These are phyloP conservation scores for Tylopilus sp. DNA, from an alignment of 1,284 basidiomycete genomes.

Conservation along the genomic window DNA sequence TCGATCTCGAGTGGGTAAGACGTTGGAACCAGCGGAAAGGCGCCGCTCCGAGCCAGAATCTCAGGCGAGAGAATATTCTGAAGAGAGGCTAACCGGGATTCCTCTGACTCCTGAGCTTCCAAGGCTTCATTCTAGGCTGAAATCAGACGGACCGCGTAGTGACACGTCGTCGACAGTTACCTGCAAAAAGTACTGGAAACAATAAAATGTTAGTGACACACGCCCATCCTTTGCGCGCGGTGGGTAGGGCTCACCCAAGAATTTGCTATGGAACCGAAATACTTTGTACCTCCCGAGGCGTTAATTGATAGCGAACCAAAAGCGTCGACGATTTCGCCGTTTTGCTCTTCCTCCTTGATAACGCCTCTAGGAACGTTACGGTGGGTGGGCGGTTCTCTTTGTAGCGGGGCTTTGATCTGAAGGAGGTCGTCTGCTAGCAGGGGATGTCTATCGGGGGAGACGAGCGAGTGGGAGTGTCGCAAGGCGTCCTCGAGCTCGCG, in stretches of 20 bases:
- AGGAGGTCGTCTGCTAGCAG: conserved; percentile 67
- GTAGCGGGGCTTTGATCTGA: conserved; percentile 67
- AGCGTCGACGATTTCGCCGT: conserved; percentile 70
- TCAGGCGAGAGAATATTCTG: conserved; percentile 56
- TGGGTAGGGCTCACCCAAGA: conserved; percentile 53
- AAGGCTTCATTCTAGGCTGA: conserved; percentile 51
- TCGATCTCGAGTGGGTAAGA: conserved; percentile 42
- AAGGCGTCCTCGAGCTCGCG: conserved; percentile 75
- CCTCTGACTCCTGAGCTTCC: conserved; percentile 49
- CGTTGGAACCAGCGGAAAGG: conserved; percentile 59
- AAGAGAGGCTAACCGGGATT: conserved; percentile 46
- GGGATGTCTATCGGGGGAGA: conserved; percentile 62
- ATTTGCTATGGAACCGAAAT: conserved; percentile 69
- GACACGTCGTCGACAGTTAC: conserved; percentile 34
- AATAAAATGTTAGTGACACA: neutral
- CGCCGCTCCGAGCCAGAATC: conserved; percentile 57
- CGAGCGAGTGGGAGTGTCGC: conserved; percentile 51
- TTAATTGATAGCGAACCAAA: conserved; percentile 72
- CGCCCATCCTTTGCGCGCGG: neutral
- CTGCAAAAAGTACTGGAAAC: conserved; percentile 64
- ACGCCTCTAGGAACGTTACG: conserved; percentile 26
- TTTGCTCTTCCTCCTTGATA: conserved; percentile 58
- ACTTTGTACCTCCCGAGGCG: conserved; percentile 64
- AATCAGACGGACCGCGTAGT: conserved; percentile 10
- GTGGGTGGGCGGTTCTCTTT: conserved; percentile 47